Conservation (phyloP, 371 early-diverging fungal species). For the Mortierella sp. region DNA sequence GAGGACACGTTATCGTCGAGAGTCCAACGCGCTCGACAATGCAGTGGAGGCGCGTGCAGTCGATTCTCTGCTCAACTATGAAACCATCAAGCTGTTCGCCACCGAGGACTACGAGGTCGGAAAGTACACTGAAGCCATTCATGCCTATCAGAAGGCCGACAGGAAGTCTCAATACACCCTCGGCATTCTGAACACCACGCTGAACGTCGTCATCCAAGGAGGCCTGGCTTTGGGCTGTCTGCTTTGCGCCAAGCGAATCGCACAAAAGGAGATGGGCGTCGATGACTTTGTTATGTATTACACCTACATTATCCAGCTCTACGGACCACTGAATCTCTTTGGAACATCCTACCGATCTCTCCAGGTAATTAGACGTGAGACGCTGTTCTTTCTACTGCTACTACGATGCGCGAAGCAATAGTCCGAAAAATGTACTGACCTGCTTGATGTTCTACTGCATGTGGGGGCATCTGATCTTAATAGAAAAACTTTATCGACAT, state of each 20-base stretch:
- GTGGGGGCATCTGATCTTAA: not conserved
- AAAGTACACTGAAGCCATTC: conserved; percentile 82
- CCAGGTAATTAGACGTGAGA: conserved; percentile 28
- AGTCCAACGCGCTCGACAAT: conserved; percentile 82
- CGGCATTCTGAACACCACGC: conserved; percentile 85
- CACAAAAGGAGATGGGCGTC: conserved; percentile 76
- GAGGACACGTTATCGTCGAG: conserved; percentile 89
- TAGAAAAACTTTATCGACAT: conserved; percentile 91
- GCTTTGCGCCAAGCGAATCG: conserved; percentile 84
- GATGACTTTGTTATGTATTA: conserved; percentile 93
- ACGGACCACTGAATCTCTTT: conserved; percentile 71
- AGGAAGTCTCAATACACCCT: conserved; percentile 77
- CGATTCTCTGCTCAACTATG: conserved; percentile 95
- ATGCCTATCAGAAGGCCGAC: conserved; percentile 87
- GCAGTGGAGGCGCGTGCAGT: conserved; percentile 83
- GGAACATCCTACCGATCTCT: conserved; percentile 56
- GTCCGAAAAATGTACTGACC: not conserved
- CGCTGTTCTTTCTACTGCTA: not conserved
- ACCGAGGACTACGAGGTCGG: conserved; percentile 85
- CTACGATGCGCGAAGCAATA: not conserved
- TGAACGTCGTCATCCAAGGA: conserved; percentile 86
- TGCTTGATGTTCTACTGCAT: not conserved
- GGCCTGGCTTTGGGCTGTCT: conserved; percentile 85
- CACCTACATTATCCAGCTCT: conserved; percentile 86
- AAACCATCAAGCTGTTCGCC: conserved; percentile 94